Evolutionary conservation across 1,284 basidiomycete genomes (phyloP).

Genomic region (Naganishia liquefaciens): DNA sequence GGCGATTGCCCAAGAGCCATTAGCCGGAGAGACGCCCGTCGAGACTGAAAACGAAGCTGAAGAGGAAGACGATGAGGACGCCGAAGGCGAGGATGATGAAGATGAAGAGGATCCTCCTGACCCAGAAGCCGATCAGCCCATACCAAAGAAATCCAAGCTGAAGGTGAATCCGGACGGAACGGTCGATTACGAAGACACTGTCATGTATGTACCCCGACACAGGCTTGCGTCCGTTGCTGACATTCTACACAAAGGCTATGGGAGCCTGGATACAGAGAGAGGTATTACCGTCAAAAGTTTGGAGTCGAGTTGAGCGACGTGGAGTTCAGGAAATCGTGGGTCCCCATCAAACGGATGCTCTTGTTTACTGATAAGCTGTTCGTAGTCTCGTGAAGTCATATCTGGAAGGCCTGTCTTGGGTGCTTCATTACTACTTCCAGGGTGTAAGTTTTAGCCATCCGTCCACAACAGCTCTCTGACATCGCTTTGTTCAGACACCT

Average conservation of each 20-base stretch:
- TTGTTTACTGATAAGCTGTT: background rate
- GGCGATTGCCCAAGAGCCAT: conserved; percentile 56
- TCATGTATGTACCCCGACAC: conserved; percentile 65
- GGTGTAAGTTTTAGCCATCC: conserved; percentile 63
- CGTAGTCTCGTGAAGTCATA: conserved; percentile 77
- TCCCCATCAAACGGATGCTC: conserved; percentile 33
- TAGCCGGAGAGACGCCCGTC: conserved; percentile 34
- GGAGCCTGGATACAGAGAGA: conserved; percentile 91
- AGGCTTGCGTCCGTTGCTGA: background rate
- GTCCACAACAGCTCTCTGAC: conserved; percentile 18
- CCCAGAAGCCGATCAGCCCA: conserved; percentile 54
- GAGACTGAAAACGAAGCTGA: conserved; percentile 48
- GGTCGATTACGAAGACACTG: conserved; percentile 88
- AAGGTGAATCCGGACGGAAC: conserved; percentile 83
- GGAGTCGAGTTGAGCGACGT: conserved; percentile 70
- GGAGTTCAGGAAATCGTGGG: conserved; percentile 73
- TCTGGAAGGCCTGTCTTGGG: conserved; percentile 94
- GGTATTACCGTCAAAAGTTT: conserved; percentile 96
- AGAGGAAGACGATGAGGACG: conserved; percentile 61
- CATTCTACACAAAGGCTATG: conserved; percentile 64
- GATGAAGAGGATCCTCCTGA: conserved; percentile 46
- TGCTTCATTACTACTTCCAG: conserved; percentile 97
- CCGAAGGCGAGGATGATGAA: conserved; percentile 51
- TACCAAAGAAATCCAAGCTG: conserved; percentile 56
- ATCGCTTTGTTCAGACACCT: conserved; percentile 64